Conservation (phyloP, 2,329 filamentous ascomycete genomes). For the Colletotrichum lentis region DNA sequence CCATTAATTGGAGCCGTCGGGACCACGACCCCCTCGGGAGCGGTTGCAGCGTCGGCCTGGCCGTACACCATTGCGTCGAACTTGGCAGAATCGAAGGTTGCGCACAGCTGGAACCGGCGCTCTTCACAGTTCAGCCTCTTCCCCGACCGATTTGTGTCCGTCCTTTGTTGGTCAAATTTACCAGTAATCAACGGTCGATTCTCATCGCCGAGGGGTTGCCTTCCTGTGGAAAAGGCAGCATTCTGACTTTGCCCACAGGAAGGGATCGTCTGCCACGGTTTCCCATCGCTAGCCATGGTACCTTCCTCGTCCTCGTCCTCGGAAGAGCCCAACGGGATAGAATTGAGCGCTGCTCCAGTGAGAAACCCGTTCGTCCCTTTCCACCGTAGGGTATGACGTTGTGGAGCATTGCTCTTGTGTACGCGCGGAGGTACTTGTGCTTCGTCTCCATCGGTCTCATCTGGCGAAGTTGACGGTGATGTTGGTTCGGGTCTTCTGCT, state of each 20-base stretch:
- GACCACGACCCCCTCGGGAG: slow-evolving; percentile 24
- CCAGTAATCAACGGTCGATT: neutral
- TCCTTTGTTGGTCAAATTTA: neutral
- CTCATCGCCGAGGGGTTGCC: neutral
- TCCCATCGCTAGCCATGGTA: neutral
- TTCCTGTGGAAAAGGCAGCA: neutral
- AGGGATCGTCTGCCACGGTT: neutral
- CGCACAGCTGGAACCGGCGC: slow-evolving; percentile 25
- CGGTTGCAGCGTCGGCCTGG: slow-evolving; percentile 34
- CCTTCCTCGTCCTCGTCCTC: neutral
- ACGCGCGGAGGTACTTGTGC: neutral
- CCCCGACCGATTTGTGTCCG: neutral
- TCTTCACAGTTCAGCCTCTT: slow-evolving; percentile 15
- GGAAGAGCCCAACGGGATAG: slow-evolving; percentile 13
- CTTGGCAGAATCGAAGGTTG: slow-evolving; percentile 31
- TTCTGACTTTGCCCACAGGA: neutral
- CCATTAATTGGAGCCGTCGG: neutral
- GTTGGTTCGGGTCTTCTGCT: neutral
- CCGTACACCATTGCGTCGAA: slow-evolving; percentile 39
- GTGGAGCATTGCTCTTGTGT: neutral
- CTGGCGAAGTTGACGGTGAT: neutral
- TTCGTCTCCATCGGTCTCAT: neutral
- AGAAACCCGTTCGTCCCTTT: neutral
- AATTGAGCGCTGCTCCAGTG: neutral
- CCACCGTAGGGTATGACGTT: neutral